These are phyloP conservation scores for Symbiodinium pilosum DNA, from an alignment of 73 alveolate species.

Conservation along the genomic window DNA sequence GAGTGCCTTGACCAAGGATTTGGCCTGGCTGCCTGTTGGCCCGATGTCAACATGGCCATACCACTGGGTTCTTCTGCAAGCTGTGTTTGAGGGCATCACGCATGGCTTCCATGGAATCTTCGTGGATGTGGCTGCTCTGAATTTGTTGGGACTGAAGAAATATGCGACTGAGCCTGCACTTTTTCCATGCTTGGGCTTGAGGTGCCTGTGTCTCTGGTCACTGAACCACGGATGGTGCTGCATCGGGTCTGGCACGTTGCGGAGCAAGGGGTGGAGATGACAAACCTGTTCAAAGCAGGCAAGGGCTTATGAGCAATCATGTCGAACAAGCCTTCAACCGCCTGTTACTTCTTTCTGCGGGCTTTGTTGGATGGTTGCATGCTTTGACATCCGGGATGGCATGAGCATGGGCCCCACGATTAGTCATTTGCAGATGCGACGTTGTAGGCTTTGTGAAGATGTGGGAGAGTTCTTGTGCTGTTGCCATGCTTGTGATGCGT, in stretches of 20 bases:
- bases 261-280: background rate
- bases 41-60: background rate
- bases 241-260: background rate
- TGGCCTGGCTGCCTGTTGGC: background rate
- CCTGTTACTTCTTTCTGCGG: no score
- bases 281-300: conserved; percentile 1
- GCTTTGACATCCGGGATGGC: no score
- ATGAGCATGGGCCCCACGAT: no score
- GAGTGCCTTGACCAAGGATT: background rate
- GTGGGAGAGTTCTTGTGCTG: no score
- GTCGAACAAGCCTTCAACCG: background rate
- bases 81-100: conserved; percentile 28
- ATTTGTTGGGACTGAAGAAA: no score
- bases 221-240: background rate
- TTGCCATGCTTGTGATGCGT: no score
- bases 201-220: conserved; percentile 5
- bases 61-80: conserved; percentile 42
- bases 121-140: conserved; percentile 42
- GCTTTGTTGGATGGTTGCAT: no score
- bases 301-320: background rate
- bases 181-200: no score
- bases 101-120: conserved; percentile 62
- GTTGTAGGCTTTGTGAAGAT: no score
- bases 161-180: no score
- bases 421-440: no score